Evolutionary conservation across 108 stramenopile species (phyloP), one percentile per base, ranked within the genome.

Genomic region (Nitzschia sp.): DNA sequence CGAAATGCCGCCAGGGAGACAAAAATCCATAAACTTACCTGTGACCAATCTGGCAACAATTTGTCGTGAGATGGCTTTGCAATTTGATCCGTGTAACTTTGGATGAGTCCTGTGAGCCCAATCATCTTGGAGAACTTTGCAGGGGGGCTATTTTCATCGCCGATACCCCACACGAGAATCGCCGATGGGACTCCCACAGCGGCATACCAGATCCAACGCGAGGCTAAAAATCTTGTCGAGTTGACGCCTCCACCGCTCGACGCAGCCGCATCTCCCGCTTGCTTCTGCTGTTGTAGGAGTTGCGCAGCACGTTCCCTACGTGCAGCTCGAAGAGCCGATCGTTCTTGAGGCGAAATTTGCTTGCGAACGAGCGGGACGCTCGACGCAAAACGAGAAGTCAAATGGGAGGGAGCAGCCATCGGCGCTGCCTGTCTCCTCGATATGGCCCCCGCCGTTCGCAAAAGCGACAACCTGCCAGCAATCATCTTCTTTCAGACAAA

Each of bases 21-120:
- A 3, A 8, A 1, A 27, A 0, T 45, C 1, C 46, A 23, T 38
- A 31, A 34, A 73, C 82, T 18, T 80, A 86, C 85, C 79, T 86
- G 79, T 26, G 84, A 93, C 92, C 96, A 98, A 76, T 97, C 95
- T 8, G 96, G 96, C 47, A 98, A 78, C 25, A 98, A 83, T 68
- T 96, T 96, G 3, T 93, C 96, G 35, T 87, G 77, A 30, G 85
- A 67, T 53, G 97, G 97, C 55, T 90, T 84, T 35, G 89, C 87
- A 77, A 93, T 91, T 49, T 82, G 70, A 46, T 84, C 74, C 2
- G 77, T 54, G 33, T 75, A 73, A n/a, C 68, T 69, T 31, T 78
- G 58, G 45, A 95, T 65, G 28, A 79, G 55, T 57, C 70, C 81
- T 28, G 85, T 85, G 47, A 94, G 64, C 33, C 94, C 94, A 61